Evolutionary conservation across 768 basidiomycete species (phyloP).

Genomic region (Clavulina sp.): DNA sequence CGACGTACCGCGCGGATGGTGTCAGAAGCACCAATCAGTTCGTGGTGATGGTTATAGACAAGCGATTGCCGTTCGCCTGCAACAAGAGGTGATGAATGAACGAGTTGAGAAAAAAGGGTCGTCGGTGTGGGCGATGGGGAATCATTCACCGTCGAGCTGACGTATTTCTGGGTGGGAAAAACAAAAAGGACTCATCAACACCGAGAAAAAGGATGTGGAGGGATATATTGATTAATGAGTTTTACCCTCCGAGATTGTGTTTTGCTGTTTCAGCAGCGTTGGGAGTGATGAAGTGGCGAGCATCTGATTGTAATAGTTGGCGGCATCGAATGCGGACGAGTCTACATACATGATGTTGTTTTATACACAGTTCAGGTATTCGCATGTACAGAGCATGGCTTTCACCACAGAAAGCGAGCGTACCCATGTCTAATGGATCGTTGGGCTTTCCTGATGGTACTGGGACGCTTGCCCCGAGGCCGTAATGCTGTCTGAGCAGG

Average conservation of each 20-base stretch:
- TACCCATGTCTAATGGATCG: conserved; percentile 61
- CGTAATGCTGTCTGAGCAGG: conserved; percentile 73
- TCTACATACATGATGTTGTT: too few relatives aligned
- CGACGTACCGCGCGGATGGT: conserved; percentile 64
- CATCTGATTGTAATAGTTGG: conserved; percentile 68
- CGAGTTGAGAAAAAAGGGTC: too few relatives aligned
- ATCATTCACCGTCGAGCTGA: conserved; percentile 65
- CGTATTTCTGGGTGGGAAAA: conserved; percentile 48
- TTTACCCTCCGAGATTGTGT: conserved; percentile 56
- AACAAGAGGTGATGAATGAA: too few relatives aligned
- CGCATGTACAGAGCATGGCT: background rate
- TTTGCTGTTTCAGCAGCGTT: conserved; percentile 58
- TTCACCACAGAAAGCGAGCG: background rate
- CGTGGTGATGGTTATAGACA: conserved; percentile 91
- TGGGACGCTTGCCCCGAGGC: conserved; percentile 47
- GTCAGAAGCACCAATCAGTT: conserved; percentile 83
- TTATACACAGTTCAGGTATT: background rate
- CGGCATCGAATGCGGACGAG: conserved; percentile 66
- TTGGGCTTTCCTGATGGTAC: conserved; percentile 37
- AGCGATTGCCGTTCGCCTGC: conserved; percentile 78
- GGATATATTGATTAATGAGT: background rate
- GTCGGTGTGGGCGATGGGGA: too few relatives aligned
- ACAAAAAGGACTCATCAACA: background rate
- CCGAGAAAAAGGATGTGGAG: conserved; percentile 6
- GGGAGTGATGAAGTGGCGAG: conserved; percentile 67